Evolutionary conservation across 345 rosid genomes (phyloP), one percentile per base, ranked within the genome.

Genomic region (Draba incana): DNA sequence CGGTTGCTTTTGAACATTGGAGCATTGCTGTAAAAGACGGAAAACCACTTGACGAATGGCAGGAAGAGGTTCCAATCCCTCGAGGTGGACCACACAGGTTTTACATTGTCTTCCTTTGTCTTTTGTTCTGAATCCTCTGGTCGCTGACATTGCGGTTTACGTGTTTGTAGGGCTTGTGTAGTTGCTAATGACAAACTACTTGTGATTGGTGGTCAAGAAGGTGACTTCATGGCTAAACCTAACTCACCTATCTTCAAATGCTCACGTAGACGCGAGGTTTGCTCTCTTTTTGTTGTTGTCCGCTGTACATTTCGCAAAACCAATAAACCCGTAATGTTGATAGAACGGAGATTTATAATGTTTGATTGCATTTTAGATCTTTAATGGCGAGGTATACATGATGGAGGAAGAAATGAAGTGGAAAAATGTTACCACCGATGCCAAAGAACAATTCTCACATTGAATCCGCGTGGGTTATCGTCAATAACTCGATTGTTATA

Each of bases 61-160:
- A 68, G 6, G 66, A 64, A 12, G 93, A 90, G 79, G 65, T 83
- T 14, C 92, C 85, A 2, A 86, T 92, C 57, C 97, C 98, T 30
- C 85, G 88, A 39, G 98, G 98, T 50, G 97, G 98, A 64, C 98
- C 97, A 2, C 97, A 92, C 77, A 85, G 93, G 96, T 92, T 16
- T 70, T 10, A n/a, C n/a, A n/a, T n/a, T n/a, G n/a, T n/a, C n/a
- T n/a, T n/a, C n/a, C n/a, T n/a, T n/a, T 14, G 49, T 68, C 47
- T 49, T 50, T 15, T 41, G 5, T 38, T 31, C 57, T 37, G 38
- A 39, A 45, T 41, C 39, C 33, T 41, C 12, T 53, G 24, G 14
- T 33, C 30, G 7, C 53, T 44, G 25, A 52, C 23, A 10, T 62
- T 10, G 35, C 3, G 14, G 59, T 52, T 74, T 31, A 51, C 33